Evolutionary conservation across 2,329 filamentous ascomycete genomes (phyloP), one percentile per base, ranked within the genome.

Genomic region (Pseudogymnoascus pannorum): DNA sequence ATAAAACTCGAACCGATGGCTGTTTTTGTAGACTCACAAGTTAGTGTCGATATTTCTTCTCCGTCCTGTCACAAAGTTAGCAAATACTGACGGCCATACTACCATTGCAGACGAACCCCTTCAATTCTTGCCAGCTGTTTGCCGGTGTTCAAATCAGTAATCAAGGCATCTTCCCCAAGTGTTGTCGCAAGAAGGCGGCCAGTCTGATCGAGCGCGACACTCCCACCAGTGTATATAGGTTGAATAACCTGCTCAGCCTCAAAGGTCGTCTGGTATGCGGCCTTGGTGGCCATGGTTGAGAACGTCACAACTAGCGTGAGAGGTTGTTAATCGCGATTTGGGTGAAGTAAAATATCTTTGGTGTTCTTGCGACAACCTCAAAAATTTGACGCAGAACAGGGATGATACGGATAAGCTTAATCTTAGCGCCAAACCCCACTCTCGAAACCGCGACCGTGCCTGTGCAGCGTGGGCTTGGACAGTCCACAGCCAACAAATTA

Each of bases 221-320:
- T 88, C 44, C 94, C 94, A 60, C 94, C 94, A 1, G 93, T 96
- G 72, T 94, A 97, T 58, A 97, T 93, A 18, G 94, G 94, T 69
- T 92, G 89, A 61, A 99, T 89, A 57, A 91, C 89, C 70, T 88
- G 86, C 66, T 83, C 83, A 62, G 88, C 84, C 71, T 95, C 90
- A 74, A 97, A 99, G 3, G 93, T 96, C 62, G 92, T 97, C 79
- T 92, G 95, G 68, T 84, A 79, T 16, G 83, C 78, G 63, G 84
- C 77, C 73, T 84, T 85, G 64, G 77, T 82, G 61, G 85, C 82
- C 85, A 88, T 85, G 61, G 64, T 75, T 58, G n/a, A 22, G 24
- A 44, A 31, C 31, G n/a, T 54, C 48, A n/a, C 48, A 16, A 11
- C 48, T 54, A 54, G 16, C 48, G 48, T 26, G 48, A 54, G 48